Evolutionary conservation across 306 rosid genomes (phyloP).

Genomic region (Luffa aegyptiaca): DNA sequence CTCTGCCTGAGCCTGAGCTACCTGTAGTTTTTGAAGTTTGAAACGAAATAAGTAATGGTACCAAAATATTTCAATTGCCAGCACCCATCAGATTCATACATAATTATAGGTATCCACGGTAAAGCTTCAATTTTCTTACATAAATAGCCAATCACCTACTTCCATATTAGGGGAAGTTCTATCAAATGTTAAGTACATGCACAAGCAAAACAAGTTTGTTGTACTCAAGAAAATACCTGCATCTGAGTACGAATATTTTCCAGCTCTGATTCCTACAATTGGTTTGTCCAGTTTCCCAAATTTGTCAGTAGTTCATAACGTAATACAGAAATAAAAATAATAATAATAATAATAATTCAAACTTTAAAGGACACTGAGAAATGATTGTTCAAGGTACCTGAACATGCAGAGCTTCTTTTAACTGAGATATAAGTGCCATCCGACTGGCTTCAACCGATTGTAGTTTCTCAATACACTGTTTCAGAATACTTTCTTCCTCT

Average conservation of each 20-base stretch:
- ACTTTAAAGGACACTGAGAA: not conserved
- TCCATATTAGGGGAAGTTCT: not conserved
- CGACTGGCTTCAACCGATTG: constrained; percentile 67
- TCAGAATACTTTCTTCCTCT: constrained; percentile 66
- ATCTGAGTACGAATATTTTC: constrained; percentile 75
- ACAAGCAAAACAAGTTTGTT: not conserved
- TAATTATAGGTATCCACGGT: not conserved
- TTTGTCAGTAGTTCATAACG: not conserved
- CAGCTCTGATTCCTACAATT: constrained; percentile 71
- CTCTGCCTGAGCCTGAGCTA: constrained; percentile 75
- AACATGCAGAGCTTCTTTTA: constrained; percentile 70
- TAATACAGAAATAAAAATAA: not conserved
- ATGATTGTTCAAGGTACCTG: constrained; percentile 40
- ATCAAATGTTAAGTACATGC: not conserved
- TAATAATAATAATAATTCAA: no score
- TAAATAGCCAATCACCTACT: not conserved
- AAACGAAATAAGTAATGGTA: not conserved
- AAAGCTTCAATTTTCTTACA: not conserved
- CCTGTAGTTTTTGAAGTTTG: constrained; percentile 25
- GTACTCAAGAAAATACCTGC: constrained; percentile 48
- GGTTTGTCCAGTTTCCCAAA: not conserved
- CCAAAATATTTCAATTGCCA: not conserved
- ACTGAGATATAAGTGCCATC: constrained; percentile 64
- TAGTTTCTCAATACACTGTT: constrained; percentile 62
- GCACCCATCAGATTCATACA: not conserved